phyloP scores from a whole-genome alignment of 208 protist genomes.

The Leishmania turanica region DNA sequence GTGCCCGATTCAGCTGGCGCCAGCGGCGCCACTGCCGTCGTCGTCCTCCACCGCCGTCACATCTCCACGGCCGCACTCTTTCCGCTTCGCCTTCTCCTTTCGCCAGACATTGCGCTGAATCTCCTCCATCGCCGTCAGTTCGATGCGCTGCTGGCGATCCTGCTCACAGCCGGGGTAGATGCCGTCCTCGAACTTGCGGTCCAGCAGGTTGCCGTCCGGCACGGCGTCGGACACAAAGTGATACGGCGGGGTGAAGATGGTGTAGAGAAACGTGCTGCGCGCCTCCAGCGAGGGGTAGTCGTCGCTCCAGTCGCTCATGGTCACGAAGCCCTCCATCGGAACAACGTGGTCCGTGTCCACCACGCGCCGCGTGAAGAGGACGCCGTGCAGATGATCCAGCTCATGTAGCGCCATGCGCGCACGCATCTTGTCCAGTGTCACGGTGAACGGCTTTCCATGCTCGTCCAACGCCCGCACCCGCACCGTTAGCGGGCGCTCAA shows the following conservation, averaged over 20 bases:
- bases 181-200: constrained; percentile 91
- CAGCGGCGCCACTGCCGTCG: neutral
- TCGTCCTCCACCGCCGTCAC: neutral
- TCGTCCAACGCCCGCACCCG: constrained; percentile 52
- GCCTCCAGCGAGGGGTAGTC: constrained; percentile 92
- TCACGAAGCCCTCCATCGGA: constrained; percentile 82
- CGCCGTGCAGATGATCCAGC: constrained; percentile 81
- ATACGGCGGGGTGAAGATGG: constrained; percentile 84
- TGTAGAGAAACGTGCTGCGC: constrained; percentile 90
- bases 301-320: constrained; percentile 90
- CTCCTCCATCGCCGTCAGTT: constrained; percentile 58
- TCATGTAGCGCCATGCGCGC: constrained; percentile 88
- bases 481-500: constrained; percentile 80
- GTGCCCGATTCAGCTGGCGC: neutral
- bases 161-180: constrained; percentile 85
- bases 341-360: constrained; percentile 89
- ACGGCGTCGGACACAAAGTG: constrained; percentile 65
- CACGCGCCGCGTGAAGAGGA: constrained; percentile 86
- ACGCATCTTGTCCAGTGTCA: constrained; percentile 64
- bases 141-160: constrained; percentile 78
- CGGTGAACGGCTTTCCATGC: constrained; percentile 44
- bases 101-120: constrained; percentile 60
- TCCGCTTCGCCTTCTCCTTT: constrained; percentile 26
- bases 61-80: neutral
- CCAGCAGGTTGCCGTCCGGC: constrained; percentile 75